A percentile compares a stretch with the other conserved stretches of the same genome.
phyloP scores from a whole-genome alignment of 1,284 basidiomycete genomes.

The Phellopilus nigrolimitatus region DNA sequence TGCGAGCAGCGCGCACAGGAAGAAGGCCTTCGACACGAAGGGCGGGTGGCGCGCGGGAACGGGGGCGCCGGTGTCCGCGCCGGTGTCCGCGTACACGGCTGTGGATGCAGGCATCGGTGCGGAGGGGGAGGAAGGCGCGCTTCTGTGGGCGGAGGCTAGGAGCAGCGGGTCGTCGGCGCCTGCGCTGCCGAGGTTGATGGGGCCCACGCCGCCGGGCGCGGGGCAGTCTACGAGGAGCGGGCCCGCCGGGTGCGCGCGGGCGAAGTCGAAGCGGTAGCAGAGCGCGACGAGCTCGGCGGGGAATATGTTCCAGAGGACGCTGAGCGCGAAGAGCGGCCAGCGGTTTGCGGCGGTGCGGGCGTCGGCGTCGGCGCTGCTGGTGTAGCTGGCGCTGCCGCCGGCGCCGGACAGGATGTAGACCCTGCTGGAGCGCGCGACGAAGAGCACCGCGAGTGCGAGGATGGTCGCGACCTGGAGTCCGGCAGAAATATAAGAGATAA shows the following conservation, averaged over 20 bases:
- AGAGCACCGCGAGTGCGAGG: constrained; percentile 8
- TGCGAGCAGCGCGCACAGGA: neutral
- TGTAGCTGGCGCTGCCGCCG: neutral
- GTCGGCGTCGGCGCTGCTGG: neutral
- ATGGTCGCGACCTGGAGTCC: constrained; percentile 7
- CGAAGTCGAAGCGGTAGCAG: constrained; percentile 16
- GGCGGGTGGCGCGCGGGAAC: constrained; percentile 1
- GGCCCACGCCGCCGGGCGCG: neutral
- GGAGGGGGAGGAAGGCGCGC: neutral
- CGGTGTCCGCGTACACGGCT: neutral
- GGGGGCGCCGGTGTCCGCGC: neutral
- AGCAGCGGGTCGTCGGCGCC: too few species aligned
- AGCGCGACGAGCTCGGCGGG: constrained; percentile 15
- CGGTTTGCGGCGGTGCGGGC: neutral
- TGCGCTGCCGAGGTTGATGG: too few species aligned
- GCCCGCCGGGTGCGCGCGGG: neutral
- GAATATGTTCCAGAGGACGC: constrained; percentile 17
- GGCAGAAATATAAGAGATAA: neutral
- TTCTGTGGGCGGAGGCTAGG: too few species aligned
- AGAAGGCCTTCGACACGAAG: constrained; percentile 1
- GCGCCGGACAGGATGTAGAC: neutral
- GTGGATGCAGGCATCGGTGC: neutral
- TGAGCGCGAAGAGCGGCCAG: constrained; percentile 16
- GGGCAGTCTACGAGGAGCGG: neutral
- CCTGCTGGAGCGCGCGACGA: neutral